Percentiles rank a stretch among this genome's conserved stretches.
These are phyloP conservation scores for Alternaria postmessia DNA, from an alignment of 2,329 filamentous ascomycete species.

Conservation along the genomic window DNA sequence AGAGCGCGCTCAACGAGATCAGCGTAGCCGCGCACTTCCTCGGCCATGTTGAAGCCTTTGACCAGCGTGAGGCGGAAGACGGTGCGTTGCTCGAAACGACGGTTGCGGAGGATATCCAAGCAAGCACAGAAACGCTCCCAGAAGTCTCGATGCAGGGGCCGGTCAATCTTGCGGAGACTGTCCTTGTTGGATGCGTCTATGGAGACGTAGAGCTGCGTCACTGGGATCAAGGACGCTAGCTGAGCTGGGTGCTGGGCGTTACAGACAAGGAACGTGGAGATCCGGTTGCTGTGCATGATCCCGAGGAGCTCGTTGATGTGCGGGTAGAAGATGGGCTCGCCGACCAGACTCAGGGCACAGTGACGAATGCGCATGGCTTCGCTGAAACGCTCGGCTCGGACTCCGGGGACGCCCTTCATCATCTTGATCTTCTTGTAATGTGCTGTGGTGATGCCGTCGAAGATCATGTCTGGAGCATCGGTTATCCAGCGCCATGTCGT, in stretches of 20 bases:
- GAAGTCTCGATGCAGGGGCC: conserved; percentile 92
- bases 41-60: conserved; percentile 97
- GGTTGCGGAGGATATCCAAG: conserved; percentile 85
- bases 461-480: conserved; percentile 88
- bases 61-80: conserved; percentile 95
- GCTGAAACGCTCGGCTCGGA: conserved; percentile 87
- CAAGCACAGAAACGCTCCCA: conserved; percentile 96
- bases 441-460: conserved; percentile 85
- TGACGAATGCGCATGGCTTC: conserved; percentile 94
- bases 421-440: conserved; percentile 99
- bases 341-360: conserved; percentile 89
- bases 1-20: conserved; percentile 85
- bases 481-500: conserved; percentile 98
- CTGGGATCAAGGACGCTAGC: conserved; percentile 79
- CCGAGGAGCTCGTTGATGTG: conserved; percentile 91
- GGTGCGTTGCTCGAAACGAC: conserved; percentile 85
- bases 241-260: conserved; percentile 97
- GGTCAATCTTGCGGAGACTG: conserved; percentile 84
- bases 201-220: conserved; percentile 95
- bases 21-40: conserved; percentile 90
- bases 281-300: conserved; percentile 84
- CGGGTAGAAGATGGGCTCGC: conserved; percentile 98
- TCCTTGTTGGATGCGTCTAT: conserved; percentile 95
- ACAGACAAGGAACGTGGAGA: conserved; percentile 94
- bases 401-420: conserved; percentile 91